These are phyloP conservation scores for Geopyxis carbonaria DNA, from an alignment of 495 filamentous ascomycete species.

Conservation along the genomic window DNA sequence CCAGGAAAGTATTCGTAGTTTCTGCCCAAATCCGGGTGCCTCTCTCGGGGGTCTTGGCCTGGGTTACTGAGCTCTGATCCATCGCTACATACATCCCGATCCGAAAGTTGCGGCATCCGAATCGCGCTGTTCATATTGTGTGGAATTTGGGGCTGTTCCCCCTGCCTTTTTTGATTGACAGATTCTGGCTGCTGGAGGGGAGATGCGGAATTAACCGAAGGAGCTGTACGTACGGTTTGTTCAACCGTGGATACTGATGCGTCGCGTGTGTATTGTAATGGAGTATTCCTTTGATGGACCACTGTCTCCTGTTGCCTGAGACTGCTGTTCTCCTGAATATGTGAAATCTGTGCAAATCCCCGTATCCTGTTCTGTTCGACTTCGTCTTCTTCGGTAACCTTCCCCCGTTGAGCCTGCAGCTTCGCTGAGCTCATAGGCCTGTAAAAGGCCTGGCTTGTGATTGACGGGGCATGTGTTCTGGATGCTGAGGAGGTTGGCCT, in stretches of 20 bases:
- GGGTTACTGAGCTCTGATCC: conserved; percentile 12
- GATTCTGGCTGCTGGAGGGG: conserved; percentile 21
- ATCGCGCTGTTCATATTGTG: conserved; percentile 13
- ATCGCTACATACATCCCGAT: conserved; percentile 10
- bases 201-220: conserved; percentile 21
- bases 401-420: conserved; percentile 73
- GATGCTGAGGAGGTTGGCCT: conserved; percentile 49
- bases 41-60: conserved; percentile 4
- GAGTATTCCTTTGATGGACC: background rate
- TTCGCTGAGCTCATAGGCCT: conserved; percentile 92
- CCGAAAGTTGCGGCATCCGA: conserved; percentile 15
- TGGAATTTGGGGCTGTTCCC: no score
- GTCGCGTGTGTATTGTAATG: conserved; percentile 11
- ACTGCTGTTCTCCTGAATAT: conserved; percentile 7
- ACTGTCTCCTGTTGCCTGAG: background rate
- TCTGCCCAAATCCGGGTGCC: conserved; percentile 36
- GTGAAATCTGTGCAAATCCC: conserved; percentile 19
- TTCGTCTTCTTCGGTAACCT: conserved; percentile 26
- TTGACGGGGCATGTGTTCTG: conserved; percentile 72
- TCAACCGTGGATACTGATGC: conserved; percentile 44
- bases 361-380: conserved; percentile 26
- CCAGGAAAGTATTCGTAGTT: conserved; percentile 88
- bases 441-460: conserved; percentile 83
- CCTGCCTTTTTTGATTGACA: no score
- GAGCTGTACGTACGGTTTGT: conserved; percentile 22